Evolutionary conservation across 331 rosid genomes (phyloP).

Genomic region (Pyrus hybrid): DNA sequence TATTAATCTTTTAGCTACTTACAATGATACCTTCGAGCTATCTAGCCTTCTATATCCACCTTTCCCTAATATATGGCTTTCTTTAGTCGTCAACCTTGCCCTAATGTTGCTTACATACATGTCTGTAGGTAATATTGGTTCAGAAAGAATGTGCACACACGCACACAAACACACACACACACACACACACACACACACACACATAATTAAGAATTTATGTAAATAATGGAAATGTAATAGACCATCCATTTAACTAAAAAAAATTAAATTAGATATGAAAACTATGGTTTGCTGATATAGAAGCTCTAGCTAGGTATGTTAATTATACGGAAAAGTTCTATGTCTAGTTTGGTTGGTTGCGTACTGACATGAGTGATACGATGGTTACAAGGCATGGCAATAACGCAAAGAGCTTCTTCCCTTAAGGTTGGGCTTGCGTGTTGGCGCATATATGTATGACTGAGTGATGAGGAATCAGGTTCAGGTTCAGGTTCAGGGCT

Average conservation of each 20-base stretch:
- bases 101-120: too few species aligned
- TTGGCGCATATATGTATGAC: not conserved
- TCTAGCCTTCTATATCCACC: too few species aligned
- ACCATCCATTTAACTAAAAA: not conserved
- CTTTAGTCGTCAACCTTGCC: too few species aligned
- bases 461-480: not conserved
- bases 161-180: too few species aligned
- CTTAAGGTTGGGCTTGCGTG: constrained; percentile 16
- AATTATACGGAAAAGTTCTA: not conserved
- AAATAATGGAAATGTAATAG: not conserved
- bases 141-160: too few species aligned
- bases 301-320: not conserved
- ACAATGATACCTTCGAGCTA: too few species aligned
- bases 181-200: too few species aligned
- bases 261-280: not conserved
- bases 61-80: too few species aligned
- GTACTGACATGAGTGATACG: constrained; percentile 21
- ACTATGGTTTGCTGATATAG: not conserved
- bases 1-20: too few species aligned
- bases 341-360: not conserved
- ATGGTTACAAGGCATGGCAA: constrained; percentile 23
- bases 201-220: not conserved
- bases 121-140: too few species aligned
- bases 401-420: not conserved
- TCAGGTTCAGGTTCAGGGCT: not conserved